A percentile compares a stretch with the other conserved stretches of the same genome.
Conservation (phyloP, 257 asterid genomes). For the Knoxia roxburghii region DNA sequence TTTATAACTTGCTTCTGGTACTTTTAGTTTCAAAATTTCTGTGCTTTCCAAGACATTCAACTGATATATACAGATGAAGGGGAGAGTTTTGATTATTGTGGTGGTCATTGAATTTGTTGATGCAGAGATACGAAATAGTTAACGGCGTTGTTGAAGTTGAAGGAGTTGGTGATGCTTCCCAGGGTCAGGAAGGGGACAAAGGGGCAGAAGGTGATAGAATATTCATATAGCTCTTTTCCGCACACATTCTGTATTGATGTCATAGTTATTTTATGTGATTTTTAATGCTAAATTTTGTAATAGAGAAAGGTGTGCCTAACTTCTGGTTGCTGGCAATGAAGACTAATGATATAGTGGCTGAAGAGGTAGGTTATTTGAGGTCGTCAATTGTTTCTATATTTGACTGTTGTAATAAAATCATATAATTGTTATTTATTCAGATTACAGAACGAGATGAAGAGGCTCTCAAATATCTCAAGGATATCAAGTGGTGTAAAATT, state of each 20-base stretch:
- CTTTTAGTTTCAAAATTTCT: not conserved
- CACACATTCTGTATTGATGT: not conserved
- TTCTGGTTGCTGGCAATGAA: conserved; percentile 71
- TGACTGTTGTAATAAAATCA: conserved; percentile 8
- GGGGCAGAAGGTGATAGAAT: conserved; percentile 38
- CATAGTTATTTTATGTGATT: conserved; percentile 3
- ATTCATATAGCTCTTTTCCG: not conserved
- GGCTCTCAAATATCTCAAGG: conserved; percentile 69
- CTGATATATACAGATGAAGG: not conserved
- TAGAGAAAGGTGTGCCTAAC: conserved; percentile 78
- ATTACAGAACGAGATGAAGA: conserved; percentile 72
- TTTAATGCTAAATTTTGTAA: conserved; percentile 12
- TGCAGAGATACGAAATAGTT: conserved; percentile 73
- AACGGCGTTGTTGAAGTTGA: conserved; percentile 67
- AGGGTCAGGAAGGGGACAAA: conserved; percentile 35
- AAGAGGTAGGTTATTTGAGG: conserved; percentile 43
- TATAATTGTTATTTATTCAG: conserved; percentile 22
- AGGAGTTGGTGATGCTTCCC: conserved; percentile 40
- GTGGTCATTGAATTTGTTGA: conserved; percentile 2
- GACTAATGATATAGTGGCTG: conserved; percentile 56
- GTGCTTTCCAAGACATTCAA: not conserved
- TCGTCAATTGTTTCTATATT: not conserved
- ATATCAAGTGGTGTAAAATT: conserved; percentile 62
- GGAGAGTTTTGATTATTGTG: not conserved
- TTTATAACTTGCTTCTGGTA: not conserved